Base-by-base conservation (phyloP, 1,139 yeast genomes). In the Nadsonia commutata region DNA sequence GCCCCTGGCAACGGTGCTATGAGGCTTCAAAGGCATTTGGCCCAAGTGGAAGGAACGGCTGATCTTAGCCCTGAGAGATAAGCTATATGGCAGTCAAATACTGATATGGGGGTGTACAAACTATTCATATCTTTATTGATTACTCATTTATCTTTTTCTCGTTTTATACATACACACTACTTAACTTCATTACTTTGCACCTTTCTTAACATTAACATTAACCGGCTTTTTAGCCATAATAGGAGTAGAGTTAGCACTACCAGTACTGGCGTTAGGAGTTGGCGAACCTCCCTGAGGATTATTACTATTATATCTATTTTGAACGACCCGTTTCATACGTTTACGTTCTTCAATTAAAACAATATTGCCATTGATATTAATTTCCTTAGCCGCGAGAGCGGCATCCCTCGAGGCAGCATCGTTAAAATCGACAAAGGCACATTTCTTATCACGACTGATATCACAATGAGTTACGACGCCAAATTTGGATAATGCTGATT, bases 371-470 rank as follows among this genome's bases (percentile, higher is more conserved):
- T 59, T 61, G 37, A 60, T 59, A 40, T 51, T 46, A 40, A 60
- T 49, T 23, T 52, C 55, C 36, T 59, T 58, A 20, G 54, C 55
- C 31, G 50, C 56, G 31, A 61, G 48, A 3, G 66, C 66, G 17
- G 55, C 51, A 46, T 55, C 55, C 31, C 60, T 51, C 17, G 61
- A 53, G 3, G 52, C 52, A n/a, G 55, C 58, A 46, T 60, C 64
- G 36, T 56, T 47, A 44, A 57, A 63, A 43, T 63, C 67, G 13
- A 63, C 65, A 49, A 61, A 62, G 9, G 65, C 67, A 40, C 66
- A 58, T 45, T 56, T 52, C 46, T 57, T 58, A 17, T 48, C 47
- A 42, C 62, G 53, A 40, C 58, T 60, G 40, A 60, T 55, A 43
- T 63, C 66, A 46, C 62, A 56, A 44, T 61, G 63, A 40, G 61